Percentiles rank a stretch among this genome's conserved stretches.
phyloP scores from a whole-genome alignment of 2,329 filamentous ascomycete species.

The Raffaelea arxii region DNA sequence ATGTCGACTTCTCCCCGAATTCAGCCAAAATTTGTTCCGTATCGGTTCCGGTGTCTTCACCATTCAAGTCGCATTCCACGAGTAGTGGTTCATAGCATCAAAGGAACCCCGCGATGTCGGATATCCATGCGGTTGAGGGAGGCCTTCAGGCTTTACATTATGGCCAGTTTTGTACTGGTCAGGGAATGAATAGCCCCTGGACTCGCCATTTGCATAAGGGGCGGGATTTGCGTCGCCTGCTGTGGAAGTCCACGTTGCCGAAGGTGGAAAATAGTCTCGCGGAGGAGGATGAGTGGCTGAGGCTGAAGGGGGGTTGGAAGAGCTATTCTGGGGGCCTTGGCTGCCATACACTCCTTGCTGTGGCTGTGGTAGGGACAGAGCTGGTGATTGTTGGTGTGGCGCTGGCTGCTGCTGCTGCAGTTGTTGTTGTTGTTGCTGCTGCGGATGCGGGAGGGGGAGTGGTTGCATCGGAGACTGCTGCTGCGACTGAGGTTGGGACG shows the following conservation, averaged over 20 bases:
- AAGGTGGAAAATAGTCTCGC: constrained; percentile 44
- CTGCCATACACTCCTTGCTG: constrained; percentile 6
- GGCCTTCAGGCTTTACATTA: constrained; percentile 22
- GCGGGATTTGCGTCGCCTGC: constrained; percentile 35
- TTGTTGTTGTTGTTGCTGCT: constrained; percentile 3
- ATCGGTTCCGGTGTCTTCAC: background rate
- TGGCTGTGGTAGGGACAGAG: constrained; percentile 1
- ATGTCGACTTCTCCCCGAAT: no score
- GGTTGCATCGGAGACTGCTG: constrained; percentile 8
- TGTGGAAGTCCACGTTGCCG: constrained; percentile 41
- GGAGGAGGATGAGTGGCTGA: constrained; percentile 18
- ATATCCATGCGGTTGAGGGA: constrained; percentile 31
- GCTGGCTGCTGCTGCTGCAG: constrained; percentile 1
- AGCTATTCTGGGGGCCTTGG: constrained; percentile 6
- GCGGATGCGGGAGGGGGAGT: constrained; percentile 9
- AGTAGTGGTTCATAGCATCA: constrained; percentile 44
- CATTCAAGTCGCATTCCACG: constrained; percentile 38
- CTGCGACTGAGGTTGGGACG: constrained; percentile 9
- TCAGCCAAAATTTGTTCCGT: background rate
- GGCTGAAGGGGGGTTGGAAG: constrained; percentile 12
- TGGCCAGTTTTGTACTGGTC: constrained; percentile 37
- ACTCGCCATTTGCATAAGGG: constrained; percentile 35
- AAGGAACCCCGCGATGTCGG: constrained; percentile 32
- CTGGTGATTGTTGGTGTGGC: no score
- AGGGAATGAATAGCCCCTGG: constrained; percentile 37